phyloP scores from a whole-genome alignment of 768 basidiomycete species.

The Phaeolepiota aurea region DNA sequence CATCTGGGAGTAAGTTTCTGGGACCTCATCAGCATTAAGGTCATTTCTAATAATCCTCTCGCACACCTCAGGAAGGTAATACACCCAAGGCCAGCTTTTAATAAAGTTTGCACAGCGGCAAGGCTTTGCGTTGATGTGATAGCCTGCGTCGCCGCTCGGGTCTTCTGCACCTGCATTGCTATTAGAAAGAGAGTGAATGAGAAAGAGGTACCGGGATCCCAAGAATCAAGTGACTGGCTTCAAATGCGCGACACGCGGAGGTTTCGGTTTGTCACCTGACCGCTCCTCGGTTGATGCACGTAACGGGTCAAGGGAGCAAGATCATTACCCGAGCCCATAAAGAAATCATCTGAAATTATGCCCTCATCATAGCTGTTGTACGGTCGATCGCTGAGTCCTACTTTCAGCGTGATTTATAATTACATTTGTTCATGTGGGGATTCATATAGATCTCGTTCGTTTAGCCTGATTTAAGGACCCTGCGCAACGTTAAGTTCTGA shows the following conservation, averaged over 20 bases:
- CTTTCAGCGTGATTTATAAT: neutral
- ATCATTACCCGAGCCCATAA: too few relatives aligned
- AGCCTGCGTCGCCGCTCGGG: constrained; percentile 28
- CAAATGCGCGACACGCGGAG: too few relatives aligned
- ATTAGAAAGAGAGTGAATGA: neutral
- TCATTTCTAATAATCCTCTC: constrained; percentile 5
- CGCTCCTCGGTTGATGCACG: too few relatives aligned
- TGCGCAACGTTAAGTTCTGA: too few relatives aligned
- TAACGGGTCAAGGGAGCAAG: too few relatives aligned
- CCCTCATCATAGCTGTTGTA: too few relatives aligned
- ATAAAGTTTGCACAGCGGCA: constrained; percentile 61
- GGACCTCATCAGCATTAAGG: constrained; percentile 1
- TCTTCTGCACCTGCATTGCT: constrained; percentile 25
- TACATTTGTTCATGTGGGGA: neutral
- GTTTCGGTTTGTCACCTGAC: too few relatives aligned
- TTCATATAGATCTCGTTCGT: too few relatives aligned
- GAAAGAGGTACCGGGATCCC: neutral
- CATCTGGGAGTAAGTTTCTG: constrained; percentile 70
- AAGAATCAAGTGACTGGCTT: neutral
- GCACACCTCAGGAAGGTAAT: constrained; percentile 66
- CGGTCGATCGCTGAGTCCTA: neutral
- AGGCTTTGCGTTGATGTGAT: constrained; percentile 55
- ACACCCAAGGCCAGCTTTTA: constrained; percentile 66
- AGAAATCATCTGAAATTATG: neutral
- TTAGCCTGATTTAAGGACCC: too few relatives aligned